phyloP scores from a whole-genome alignment of 352 stramenopile species.

The Globisporangium recalcitrans region DNA sequence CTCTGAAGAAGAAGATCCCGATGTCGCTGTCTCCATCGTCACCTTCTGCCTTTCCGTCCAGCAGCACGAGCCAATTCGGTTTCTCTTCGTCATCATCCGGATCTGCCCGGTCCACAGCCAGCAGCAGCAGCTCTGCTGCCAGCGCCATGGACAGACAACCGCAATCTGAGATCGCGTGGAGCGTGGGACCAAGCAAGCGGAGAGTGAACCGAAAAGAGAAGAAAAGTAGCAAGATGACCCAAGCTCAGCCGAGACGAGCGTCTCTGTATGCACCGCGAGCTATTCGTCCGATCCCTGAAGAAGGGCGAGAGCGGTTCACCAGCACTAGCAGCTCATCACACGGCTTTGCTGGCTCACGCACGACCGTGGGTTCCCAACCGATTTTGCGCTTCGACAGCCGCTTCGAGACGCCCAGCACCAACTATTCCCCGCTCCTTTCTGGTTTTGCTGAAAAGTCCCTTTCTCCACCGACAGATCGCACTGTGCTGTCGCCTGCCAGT shows the following conservation, averaged over 20 bases:
- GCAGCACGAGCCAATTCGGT: conserved; percentile 3
- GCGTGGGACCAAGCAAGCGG: conserved; percentile 32
- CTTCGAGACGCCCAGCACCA: background rate
- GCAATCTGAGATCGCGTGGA: conserved; percentile 19
- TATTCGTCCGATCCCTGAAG: conserved; percentile 14
- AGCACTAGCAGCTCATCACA: conserved; percentile 5
- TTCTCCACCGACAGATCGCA: conserved; percentile 14
- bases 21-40: background rate
- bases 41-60: conserved; percentile 3
- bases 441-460: background rate
- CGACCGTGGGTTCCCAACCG: background rate
- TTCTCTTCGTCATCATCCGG: conserved; percentile 8
- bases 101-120: conserved; percentile 3
- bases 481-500: conserved; percentile 16
- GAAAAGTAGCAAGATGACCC: conserved; percentile 24
- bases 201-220: conserved; percentile 30
- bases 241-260: conserved; percentile 4
- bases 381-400: conserved; percentile 11
- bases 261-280: conserved; percentile 13
- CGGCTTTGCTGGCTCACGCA: background rate
- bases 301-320: conserved; percentile 3
- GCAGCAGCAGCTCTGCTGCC: conserved; percentile 1
- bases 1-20: conserved; percentile 16
- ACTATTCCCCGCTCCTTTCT: background rate
- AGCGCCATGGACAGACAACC: background rate